phyloP scores from a whole-genome alignment of 768 basidiomycete genomes.

The Podaxis sp. region DNA sequence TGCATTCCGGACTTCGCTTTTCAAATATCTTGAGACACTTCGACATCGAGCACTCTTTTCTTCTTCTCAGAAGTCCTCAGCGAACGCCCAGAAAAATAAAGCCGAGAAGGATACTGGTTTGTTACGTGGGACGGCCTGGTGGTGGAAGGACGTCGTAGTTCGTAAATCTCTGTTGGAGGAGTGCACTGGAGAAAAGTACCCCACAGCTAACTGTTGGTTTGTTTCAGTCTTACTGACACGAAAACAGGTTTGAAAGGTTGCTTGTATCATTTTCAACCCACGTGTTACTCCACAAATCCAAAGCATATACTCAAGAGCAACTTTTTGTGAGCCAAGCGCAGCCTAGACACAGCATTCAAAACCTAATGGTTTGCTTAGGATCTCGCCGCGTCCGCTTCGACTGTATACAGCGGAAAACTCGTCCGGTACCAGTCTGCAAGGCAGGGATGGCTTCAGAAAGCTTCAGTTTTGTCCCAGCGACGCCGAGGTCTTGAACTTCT shows the following conservation, averaged over 20 bases:
- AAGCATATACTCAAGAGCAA: background rate
- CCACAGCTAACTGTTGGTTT: background rate
- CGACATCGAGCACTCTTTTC: conserved; percentile 40
- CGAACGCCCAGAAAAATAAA: conserved; percentile 19
- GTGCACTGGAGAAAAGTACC: conserved; percentile 50
- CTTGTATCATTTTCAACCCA: conserved; percentile 54
- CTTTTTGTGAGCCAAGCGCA: background rate
- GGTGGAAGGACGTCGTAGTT: conserved; percentile 60
- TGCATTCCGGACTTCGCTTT: conserved; percentile 49
- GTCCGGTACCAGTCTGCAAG: conserved; percentile 7
- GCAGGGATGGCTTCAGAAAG: conserved; percentile 5
- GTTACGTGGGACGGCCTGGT: conserved; percentile 30
- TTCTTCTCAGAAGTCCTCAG: conserved; percentile 18
- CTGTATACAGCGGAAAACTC: conserved; percentile 1
- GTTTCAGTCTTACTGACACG: background rate
- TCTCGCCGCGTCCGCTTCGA: background rate
- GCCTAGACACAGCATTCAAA: background rate
- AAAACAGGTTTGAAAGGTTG: conserved; percentile 49
- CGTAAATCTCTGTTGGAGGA: conserved; percentile 57
- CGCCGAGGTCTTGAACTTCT: background rate
- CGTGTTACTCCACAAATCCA: conserved; percentile 36
- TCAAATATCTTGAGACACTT: conserved; percentile 50
- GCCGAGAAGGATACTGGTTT: conserved; percentile 14
- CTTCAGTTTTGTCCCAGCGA: conserved; percentile 1
- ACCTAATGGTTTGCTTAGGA: background rate